Percentiles rank a stretch among this genome's conserved stretches.
phyloP scores from a whole-genome alignment of 805 yeast species.

The Teunomyces barrocoloradensis region DNA sequence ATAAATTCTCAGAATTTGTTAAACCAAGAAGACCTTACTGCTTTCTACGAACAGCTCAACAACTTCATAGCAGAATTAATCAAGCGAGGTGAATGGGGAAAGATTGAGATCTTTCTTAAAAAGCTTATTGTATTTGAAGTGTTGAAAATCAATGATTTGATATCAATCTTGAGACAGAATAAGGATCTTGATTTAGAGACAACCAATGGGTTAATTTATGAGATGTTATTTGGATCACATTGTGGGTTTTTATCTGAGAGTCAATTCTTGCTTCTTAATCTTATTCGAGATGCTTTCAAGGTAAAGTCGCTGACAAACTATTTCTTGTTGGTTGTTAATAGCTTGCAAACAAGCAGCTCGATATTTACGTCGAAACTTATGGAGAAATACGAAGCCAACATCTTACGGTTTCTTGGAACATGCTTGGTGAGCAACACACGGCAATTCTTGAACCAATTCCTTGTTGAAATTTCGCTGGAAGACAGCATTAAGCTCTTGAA shows the following conservation, averaged over 20 bases:
- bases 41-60: constrained; percentile 9
- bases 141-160: constrained; percentile 12
- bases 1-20: constrained; percentile 8
- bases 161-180: constrained; percentile 10
- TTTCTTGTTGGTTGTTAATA: constrained; percentile 13
- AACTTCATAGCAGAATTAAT: constrained; percentile 5
- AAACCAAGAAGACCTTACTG: constrained; percentile 1
- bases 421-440: constrained; percentile 17
- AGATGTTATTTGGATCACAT: constrained; percentile 9
- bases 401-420: constrained; percentile 12
- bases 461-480: constrained; percentile 13
- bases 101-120: constrained; percentile 11
- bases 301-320: constrained; percentile 9
- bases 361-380: constrained; percentile 5
- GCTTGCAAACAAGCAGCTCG: constrained; percentile 7
- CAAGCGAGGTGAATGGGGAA: not conserved
- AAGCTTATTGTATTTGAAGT: constrained; percentile 17
- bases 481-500: constrained; percentile 19
- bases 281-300: constrained; percentile 13
- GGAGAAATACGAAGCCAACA: constrained; percentile 6
- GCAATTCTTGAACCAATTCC: constrained; percentile 20
- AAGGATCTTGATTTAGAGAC: constrained; percentile 1
- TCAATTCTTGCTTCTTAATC: constrained; percentile 10
- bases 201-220: constrained; percentile 6
- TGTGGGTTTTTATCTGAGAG: not conserved